Base-by-base conservation (phyloP, 2,329 filamentous ascomycete species). In the Penicillium sp. region DNA sequence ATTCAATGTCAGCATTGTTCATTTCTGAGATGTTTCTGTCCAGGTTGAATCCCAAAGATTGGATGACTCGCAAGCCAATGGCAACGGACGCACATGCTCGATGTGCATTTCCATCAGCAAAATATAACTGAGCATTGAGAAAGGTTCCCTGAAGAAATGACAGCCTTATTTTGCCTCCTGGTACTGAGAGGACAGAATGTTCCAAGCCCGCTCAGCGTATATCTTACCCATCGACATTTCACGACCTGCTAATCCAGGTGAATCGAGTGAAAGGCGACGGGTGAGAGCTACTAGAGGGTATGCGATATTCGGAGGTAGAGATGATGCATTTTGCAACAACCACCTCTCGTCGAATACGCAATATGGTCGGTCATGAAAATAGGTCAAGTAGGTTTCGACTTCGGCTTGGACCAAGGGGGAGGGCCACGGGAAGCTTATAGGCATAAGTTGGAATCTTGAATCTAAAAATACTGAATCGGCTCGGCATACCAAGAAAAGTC, bases 351-450 rank as follows among this genome's bases (percentile, higher is more conserved):
- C 47, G 24, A 65, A 65, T 3, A 60, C 55, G 41, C 62, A 64
- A 31, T 64, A 65, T 6, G 62, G 63, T 42, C 65, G 63, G 45
- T 65, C 62, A 41, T 65, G 62, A 13, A 65, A 63, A 31, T 62
- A 49, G 16, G 29, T 50, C 13, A 65, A 45, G 34, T 64, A 65
- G 6, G 53, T 49, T 1, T 63, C 47, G 5, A 65, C 58, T 38
- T 65, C 56, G 3, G 54, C 49, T 45, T 58, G 45, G 21, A 64
- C 47, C 15, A 59, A 56, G 2, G 46, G 21, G 1, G 44, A 5
- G 5, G 55, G 16, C 29, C 55, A 23, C 8, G 34, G 16, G 16
- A 41, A 47, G 21, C 52, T 54, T 12, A 4, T 7, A 10, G n/a
- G 12, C 21, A 15, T 23, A 12, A 42, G 36, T 47, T 24, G 16